Evolutionary conservation across 202 grass and related monocot genomes (phyloP).

Genomic region (Setaria viridis): DNA sequence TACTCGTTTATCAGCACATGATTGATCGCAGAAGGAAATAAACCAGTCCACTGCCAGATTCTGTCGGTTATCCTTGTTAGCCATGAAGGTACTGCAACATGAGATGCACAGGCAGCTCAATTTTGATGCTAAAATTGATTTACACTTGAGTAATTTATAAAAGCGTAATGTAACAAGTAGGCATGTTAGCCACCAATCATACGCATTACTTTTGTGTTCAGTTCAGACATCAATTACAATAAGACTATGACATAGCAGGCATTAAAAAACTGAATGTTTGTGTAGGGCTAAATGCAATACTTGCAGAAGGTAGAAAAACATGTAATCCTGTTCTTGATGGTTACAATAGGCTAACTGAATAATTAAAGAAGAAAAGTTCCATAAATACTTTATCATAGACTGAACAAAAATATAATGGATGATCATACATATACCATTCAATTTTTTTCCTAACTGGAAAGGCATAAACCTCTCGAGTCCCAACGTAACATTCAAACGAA

Average conservation of each 20-base stretch:
- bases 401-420: background rate
- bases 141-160: constrained; percentile 4
- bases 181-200: background rate
- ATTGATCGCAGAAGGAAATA: constrained; percentile 90
- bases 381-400: background rate
- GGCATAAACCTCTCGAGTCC: background rate
- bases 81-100: constrained; percentile 86
- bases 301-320: background rate
- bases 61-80: constrained; percentile 77
- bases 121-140: constrained; percentile 11
- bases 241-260: background rate
- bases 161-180: background rate
- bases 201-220: background rate
- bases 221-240: background rate
- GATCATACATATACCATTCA: background rate
- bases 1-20: constrained; percentile 96
- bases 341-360: constrained; percentile 1
- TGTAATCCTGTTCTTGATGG: background rate
- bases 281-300: background rate
- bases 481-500: background rate
- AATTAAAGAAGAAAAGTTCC: background rate
- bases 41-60: constrained; percentile 69
- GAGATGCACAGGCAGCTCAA: background rate
- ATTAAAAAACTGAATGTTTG: background rate
- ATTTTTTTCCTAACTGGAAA: background rate